Conservation (phyloP, 2,329 filamentous ascomycete species). For the Aspergillus nomiae region DNA sequence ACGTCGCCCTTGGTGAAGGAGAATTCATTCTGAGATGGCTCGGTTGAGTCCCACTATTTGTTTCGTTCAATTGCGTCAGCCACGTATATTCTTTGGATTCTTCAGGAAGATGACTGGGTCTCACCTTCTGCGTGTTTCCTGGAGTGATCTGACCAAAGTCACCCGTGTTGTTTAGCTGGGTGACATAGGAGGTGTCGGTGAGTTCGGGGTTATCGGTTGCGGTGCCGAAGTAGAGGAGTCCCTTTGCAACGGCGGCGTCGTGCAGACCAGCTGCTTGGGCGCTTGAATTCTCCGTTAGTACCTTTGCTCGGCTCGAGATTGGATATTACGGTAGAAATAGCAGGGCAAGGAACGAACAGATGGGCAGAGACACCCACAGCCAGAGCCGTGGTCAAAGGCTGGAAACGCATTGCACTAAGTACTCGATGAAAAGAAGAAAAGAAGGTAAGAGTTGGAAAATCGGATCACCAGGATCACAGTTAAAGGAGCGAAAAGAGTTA, state of each 20-base stretch:
- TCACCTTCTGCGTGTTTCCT: conserved; percentile 61
- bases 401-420: not conserved
- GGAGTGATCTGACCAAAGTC: conserved; percentile 69
- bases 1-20: conserved; percentile 60
- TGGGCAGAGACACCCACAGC: conserved; percentile 2
- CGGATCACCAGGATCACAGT: not conserved
- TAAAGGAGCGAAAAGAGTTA: not conserved
- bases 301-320: not conserved
- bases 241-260: conserved; percentile 53
- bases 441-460: not conserved
- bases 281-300: conserved; percentile 14
- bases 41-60: conserved; percentile 62
- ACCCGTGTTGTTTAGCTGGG: conserved; percentile 58
- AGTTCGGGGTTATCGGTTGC: conserved; percentile 61
- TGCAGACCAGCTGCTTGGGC: conserved; percentile 26
- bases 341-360: not conserved
- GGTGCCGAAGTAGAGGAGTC: conserved; percentile 58
- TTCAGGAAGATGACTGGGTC: not conserved
- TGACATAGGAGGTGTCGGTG: conserved; percentile 57
- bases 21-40: conserved; percentile 60
- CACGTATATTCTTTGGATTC: not conserved
- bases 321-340: not conserved
- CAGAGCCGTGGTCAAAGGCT: conserved; percentile 1
- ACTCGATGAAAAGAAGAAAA: not conserved
- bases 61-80: not conserved